Conservation (phyloP, 805 yeast species). For the Starmerella kuoi region DNA sequence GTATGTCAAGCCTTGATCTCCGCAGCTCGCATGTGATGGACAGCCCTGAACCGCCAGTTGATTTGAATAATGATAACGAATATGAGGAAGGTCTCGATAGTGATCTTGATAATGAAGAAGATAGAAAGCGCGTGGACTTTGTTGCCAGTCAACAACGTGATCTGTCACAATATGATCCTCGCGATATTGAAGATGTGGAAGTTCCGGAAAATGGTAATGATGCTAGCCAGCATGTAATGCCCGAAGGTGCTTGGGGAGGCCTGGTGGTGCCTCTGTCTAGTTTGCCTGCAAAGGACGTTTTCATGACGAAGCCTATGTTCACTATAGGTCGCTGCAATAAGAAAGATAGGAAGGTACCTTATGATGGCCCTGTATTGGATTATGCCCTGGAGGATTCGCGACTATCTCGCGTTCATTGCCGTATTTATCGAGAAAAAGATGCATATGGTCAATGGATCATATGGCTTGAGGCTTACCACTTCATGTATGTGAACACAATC, state of each 20-base stretch:
- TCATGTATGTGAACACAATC: conserved; percentile 50
- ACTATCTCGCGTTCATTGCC: conserved; percentile 75
- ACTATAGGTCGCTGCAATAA: conserved; percentile 50
- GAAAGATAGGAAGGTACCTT: conserved; percentile 2
- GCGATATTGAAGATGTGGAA: conserved; percentile 21
- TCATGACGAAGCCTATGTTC: conserved; percentile 55
- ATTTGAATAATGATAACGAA: background rate
- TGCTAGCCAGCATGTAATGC: conserved; percentile 22
- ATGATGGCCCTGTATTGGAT: conserved; percentile 32
- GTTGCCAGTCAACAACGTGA: conserved; percentile 15
- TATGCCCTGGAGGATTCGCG: conserved; percentile 56
- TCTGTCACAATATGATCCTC: conserved; percentile 19
- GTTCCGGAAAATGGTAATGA: conserved; percentile 6
- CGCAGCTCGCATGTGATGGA: conserved; percentile 9
- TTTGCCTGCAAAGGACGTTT: conserved; percentile 37
- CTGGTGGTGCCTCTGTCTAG: conserved; percentile 42
- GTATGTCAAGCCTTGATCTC: conserved; percentile 18
- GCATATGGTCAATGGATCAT: conserved; percentile 43
- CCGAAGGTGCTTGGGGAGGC: conserved; percentile 52
- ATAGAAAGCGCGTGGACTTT: conserved; percentile 10
- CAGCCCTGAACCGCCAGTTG: background rate
- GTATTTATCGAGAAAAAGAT: conserved; percentile 33
- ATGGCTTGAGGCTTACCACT: conserved; percentile 73
- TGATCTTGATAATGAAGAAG: conserved; percentile 18
- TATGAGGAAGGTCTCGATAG: conserved; percentile 10